Conservation (phyloP, 495 filamentous ascomycete genomes). For the Pyrenula massariospora region DNA sequence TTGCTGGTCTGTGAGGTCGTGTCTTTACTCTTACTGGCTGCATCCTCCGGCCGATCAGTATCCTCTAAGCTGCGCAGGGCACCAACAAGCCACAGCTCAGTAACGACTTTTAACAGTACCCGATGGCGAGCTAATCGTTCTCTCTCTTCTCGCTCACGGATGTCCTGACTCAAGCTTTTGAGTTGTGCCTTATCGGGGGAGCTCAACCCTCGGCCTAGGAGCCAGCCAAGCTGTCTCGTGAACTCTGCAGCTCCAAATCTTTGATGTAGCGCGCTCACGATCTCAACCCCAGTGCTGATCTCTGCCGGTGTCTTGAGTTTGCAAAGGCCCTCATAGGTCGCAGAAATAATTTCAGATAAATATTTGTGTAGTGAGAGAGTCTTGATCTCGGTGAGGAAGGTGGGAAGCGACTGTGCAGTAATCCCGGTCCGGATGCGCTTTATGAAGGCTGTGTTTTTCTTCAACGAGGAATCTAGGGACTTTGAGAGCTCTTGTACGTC, state of each 20-base stretch:
- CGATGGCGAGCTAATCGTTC: conserved; percentile 81
- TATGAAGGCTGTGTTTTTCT: conserved; percentile 99
- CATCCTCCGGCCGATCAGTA: conserved; percentile 73
- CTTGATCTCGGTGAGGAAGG: conserved; percentile 84
- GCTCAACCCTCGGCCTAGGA: conserved; percentile 80
- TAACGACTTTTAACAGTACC: conserved; percentile 75
- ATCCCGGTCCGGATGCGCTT: conserved; percentile 89
- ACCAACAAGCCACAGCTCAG: conserved; percentile 92
- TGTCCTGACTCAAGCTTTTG: conserved; percentile 66
- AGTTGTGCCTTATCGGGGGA: conserved; percentile 82
- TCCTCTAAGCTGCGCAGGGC: conserved; percentile 83
- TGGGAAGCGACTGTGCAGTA: conserved; percentile 59
- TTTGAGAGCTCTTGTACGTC: conserved; percentile 69
- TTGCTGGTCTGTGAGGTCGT: conserved; percentile 40
- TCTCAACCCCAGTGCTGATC: conserved; percentile 81
- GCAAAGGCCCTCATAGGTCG: conserved; percentile 89
- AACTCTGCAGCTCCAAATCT: conserved; percentile 87
- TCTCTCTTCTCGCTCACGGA: conserved; percentile 90
- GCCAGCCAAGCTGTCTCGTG: conserved; percentile 84
- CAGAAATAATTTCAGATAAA: conserved; percentile 94
- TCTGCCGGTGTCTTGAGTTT: conserved; percentile 83
- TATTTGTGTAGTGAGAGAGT: conserved; percentile 94
- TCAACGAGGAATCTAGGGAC: conserved; percentile 89
- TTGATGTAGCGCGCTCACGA: conserved; percentile 90
- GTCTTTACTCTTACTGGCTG: conserved; percentile 55